phyloP scores from a whole-genome alignment of 2,329 filamentous ascomycete species.

The Stachybotrys chartarum region DNA sequence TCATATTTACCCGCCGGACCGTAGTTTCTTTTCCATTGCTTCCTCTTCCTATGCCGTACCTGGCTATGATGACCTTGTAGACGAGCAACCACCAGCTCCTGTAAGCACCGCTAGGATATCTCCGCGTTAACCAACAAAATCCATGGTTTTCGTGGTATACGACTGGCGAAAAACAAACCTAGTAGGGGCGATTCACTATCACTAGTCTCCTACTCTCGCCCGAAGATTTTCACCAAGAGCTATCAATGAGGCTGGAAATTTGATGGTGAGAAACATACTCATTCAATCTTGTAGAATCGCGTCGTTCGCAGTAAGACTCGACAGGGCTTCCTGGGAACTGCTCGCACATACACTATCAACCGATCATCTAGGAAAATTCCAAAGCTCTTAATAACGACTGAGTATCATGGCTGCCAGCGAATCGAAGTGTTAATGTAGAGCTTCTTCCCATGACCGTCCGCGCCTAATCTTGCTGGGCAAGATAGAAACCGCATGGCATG shows the following conservation, averaged over 20 bases:
- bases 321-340: too few relatives aligned
- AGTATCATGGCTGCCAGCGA: too few relatives aligned
- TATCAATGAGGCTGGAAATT: conserved; percentile 65
- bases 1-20: neutral
- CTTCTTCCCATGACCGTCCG: neutral
- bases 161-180: conserved; percentile 75
- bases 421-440: neutral
- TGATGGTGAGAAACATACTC: conserved; percentile 74
- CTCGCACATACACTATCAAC: too few relatives aligned
- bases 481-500: neutral
- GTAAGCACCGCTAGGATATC: conserved; percentile 68
- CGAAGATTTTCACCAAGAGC: conserved; percentile 71
- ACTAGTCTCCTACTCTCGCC: conserved; percentile 56
- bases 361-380: too few relatives aligned
- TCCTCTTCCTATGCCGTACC: neutral
- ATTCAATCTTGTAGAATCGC: too few relatives aligned
- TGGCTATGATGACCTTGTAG: conserved; percentile 8
- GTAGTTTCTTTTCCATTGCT: neutral
- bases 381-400: too few relatives aligned
- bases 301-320: too few relatives aligned
- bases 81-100: neutral
- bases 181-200: conserved; percentile 36
- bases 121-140: conserved; percentile 65
- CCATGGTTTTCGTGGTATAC: conserved; percentile 88
- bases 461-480: neutral